Base-by-base conservation (phyloP, 768 basidiomycete genomes). In the Rhodotorula diobovata region DNA sequence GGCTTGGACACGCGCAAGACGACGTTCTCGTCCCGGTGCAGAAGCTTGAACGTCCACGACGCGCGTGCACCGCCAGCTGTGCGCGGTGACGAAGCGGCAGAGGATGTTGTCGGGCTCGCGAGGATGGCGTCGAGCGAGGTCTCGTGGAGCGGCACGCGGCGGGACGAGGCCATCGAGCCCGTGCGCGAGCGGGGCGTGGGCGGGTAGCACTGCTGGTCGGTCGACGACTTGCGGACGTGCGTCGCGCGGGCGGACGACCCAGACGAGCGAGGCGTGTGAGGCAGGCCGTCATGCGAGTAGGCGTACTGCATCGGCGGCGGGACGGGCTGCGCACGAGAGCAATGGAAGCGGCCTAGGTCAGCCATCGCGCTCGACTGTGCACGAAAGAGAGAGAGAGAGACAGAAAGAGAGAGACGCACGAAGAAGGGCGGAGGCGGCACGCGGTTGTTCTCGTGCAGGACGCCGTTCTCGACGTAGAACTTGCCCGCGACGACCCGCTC, bases 341-440 rank as follows among this genome's bases (percentile, higher is more conserved):
- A 23, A 25, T 5, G 12, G 7, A 8, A 21, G 20, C 4, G 25
- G 21, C 21, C 21, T 5, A 25, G 23, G 20, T 48, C 46, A 23
- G 20, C 11, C n/a, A n/a, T n/a, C n/a, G n/a, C n/a, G n/a, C n/a
- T n/a, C n/a, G n/a, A n/a, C n/a, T n/a, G n/a, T n/a, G n/a, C n/a
- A n/a, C 34, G 32, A 10, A 4, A 4, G 61, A 25, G 16, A 16
- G 18, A 2, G 39, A 43, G 20, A n/a, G 43, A 37, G 50, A n/a
- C n/a, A n/a, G 2, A 30, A n/a, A 45, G 4, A 48, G 25, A 18
- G 35, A 35, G 30, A 25, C 71, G 41, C 48, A 72, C 71, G 53
- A 72, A 72, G 66, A 72, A 72, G 4, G 71, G 71, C 1, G 66
- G 71, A 9, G 66, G 71, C 41, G 71, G 71, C 15, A 72, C 71